Percentiles rank a stretch among this genome's conserved stretches.
Conservation (phyloP, 2,329 filamentous ascomycete species). For the Sporothrix schenckii region DNA sequence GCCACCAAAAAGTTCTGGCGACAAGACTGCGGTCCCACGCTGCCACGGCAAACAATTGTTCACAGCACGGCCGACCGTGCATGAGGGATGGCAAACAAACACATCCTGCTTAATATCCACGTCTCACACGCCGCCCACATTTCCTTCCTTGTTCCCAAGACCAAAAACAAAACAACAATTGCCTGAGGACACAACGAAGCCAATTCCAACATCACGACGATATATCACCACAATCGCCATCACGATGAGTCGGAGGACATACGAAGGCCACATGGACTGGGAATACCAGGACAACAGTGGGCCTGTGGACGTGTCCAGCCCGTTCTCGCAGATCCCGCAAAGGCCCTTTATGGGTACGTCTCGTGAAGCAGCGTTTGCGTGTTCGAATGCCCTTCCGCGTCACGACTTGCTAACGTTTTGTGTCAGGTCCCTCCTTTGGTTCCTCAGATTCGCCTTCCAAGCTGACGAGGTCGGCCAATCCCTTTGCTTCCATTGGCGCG, state of each 20-base stretch:
- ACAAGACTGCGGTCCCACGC: not conserved
- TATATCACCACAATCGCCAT: not conserved
- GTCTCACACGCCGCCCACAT: not conserved
- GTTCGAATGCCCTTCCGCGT: not conserved
- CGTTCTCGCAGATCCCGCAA: slow-evolving; percentile 59
- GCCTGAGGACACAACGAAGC: not conserved
- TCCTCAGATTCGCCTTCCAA: slow-evolving; percentile 37
- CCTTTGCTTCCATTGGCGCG: slow-evolving; percentile 36
- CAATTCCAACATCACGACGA: not conserved
- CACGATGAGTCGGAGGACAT: slow-evolving; percentile 53
- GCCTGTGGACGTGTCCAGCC: slow-evolving; percentile 63
- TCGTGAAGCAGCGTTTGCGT: not conserved
- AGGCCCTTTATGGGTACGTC: slow-evolving; percentile 49
- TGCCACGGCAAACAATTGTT: slow-evolving; percentile 2
- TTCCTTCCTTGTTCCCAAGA: not conserved
- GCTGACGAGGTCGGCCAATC: slow-evolving; percentile 36
- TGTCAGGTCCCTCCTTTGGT: slow-evolving; percentile 37
- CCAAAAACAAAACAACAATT: slow-evolving; percentile 7
- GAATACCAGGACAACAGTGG: slow-evolving; percentile 62
- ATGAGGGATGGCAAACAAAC: slow-evolving; percentile 11
- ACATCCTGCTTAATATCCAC: not conserved
- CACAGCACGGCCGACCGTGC: slow-evolving; percentile 13
- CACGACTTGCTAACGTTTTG: slow-evolving; percentile 20
- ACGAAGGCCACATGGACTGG: slow-evolving; percentile 68
- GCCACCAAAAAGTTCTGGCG: slow-evolving; percentile 22